These are phyloP conservation scores for Chaetomium sp. DNA, from an alignment of 2,329 filamentous ascomycete genomes.

Conservation along the genomic window DNA sequence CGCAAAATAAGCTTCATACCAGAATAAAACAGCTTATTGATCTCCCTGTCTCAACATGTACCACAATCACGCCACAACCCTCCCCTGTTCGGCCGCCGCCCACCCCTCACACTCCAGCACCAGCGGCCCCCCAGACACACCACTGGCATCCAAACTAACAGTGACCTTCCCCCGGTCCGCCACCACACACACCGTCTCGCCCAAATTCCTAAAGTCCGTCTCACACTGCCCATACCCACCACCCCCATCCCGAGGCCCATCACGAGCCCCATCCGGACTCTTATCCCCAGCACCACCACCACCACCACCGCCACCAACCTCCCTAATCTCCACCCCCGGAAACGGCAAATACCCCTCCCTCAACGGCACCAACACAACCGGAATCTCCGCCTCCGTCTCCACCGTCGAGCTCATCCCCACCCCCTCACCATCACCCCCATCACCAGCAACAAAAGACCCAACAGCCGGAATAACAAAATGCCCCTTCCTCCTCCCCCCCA, in stretches of 20 bases:
- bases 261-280: not conserved
- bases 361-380: slow-evolving; percentile 77
- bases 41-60: not conserved
- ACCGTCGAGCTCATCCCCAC: slow-evolving; percentile 44
- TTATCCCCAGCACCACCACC: slow-evolving; percentile 15
- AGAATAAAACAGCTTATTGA: not conserved
- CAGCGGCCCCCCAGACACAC: slow-evolving; percentile 65
- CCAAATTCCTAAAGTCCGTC: slow-evolving; percentile 76
- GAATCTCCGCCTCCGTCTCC: slow-evolving; percentile 59
- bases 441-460: slow-evolving; percentile 19
- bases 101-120: slow-evolving; percentile 63
- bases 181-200: slow-evolving; percentile 75
- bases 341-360: slow-evolving; percentile 76
- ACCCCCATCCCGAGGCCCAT: slow-evolving; percentile 21
- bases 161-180: slow-evolving; percentile 72
- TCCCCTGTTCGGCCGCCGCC: slow-evolving; percentile 37
- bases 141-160: slow-evolving; percentile 69
- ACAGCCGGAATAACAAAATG: slow-evolving; percentile 66
- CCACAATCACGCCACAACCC: slow-evolving; percentile 37
- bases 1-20: not conserved
- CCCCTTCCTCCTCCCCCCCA: slow-evolving; percentile 78
- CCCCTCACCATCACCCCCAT: not conserved
- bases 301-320: slow-evolving; percentile 46
- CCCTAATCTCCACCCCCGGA: slow-evolving; percentile 76
- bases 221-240: slow-evolving; percentile 60